A percentile compares a stretch with the other conserved stretches of the same genome.
Conservation (phyloP, 805 yeast species). For the Cyberlindnera mrakii region DNA sequence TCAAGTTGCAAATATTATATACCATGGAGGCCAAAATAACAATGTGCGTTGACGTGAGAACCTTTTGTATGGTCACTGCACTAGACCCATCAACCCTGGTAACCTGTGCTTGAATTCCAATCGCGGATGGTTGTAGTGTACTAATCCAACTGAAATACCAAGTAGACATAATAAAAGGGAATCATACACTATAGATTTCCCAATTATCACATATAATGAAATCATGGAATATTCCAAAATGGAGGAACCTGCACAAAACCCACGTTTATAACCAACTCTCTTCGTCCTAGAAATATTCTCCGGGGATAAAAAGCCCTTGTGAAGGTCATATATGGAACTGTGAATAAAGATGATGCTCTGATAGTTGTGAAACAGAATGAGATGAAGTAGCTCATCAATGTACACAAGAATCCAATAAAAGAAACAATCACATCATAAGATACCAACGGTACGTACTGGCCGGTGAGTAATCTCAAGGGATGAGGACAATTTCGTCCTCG, state of each 20-base stretch:
- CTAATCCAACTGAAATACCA: conserved; percentile 37
- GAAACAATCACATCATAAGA: conserved; percentile 32
- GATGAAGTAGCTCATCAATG: conserved; percentile 39
- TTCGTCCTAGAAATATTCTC: too few species aligned
- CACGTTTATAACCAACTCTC: conserved; percentile 33
- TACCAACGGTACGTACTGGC: conserved; percentile 6
- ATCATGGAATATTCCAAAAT: conserved; percentile 36
- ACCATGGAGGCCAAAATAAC: conserved; percentile 31
- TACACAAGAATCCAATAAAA: conserved; percentile 44
- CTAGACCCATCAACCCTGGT: conserved; percentile 48
- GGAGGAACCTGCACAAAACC: conserved; percentile 35
- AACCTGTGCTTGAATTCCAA: conserved; percentile 52
- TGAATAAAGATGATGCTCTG: conserved; percentile 18
- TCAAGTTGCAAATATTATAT: conserved; percentile 4
- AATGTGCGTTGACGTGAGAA: conserved; percentile 52
- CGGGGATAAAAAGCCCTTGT: conserved; percentile 43
- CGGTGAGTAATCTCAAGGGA: conserved; percentile 35
- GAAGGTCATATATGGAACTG: conserved; percentile 18
- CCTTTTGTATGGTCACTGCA: conserved; percentile 50
- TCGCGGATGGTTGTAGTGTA: conserved; percentile 20
- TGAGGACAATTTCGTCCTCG: conserved; percentile 45
- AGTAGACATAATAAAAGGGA: conserved; percentile 28
- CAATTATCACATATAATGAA: conserved; percentile 31
- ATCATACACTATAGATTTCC: conserved; percentile 19
- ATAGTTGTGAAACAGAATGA: conserved; percentile 39